Evolutionary conservation across 495 filamentous ascomycete genomes (phyloP).

Genomic region (Penicillium crystallinum): DNA sequence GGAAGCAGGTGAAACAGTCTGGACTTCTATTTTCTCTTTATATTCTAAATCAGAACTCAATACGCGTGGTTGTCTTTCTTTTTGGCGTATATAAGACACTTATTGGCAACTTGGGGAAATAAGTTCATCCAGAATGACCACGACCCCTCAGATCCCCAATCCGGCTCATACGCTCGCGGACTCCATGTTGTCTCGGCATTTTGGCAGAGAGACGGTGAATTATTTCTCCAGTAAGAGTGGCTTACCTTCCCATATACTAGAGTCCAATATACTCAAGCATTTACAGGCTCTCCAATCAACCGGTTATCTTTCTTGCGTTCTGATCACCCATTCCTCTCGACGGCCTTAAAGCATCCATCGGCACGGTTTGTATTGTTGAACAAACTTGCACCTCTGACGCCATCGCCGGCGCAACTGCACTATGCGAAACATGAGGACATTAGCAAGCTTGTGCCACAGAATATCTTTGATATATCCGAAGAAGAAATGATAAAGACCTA

Average conservation of each 20-base stretch:
- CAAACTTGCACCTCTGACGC: slow-evolving; percentile 69
- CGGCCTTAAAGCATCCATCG: slow-evolving; percentile 65
- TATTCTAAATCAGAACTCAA: background rate
- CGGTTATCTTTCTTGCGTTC: slow-evolving; percentile 80
- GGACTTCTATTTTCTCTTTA: background rate
- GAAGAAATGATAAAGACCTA: slow-evolving; percentile 66
- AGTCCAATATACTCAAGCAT: slow-evolving; percentile 8
- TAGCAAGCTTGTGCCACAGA: slow-evolving; percentile 59
- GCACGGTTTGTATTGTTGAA: slow-evolving; percentile 74
- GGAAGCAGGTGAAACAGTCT: background rate
- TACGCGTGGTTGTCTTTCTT: background rate
- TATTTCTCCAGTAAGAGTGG: slow-evolving; percentile 74
- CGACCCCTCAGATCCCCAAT: slow-evolving; percentile 40
- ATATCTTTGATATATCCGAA: slow-evolving; percentile 67
- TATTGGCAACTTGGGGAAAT: background rate
- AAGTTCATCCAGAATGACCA: slow-evolving; percentile 24
- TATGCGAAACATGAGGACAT: slow-evolving; percentile 62
- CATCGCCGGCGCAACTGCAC: slow-evolving; percentile 50
- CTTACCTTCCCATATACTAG: background rate
- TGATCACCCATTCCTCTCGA: slow-evolving; percentile 72
- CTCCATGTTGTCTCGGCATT: slow-evolving; percentile 80
- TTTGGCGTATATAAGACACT: background rate
- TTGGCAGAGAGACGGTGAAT: slow-evolving; percentile 86
- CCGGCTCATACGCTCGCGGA: slow-evolving; percentile 62
- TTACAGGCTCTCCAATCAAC: slow-evolving; percentile 63